Base-by-base conservation (phyloP, 2,329 filamentous ascomycete genomes). In the Fusarium kyushuense region DNA sequence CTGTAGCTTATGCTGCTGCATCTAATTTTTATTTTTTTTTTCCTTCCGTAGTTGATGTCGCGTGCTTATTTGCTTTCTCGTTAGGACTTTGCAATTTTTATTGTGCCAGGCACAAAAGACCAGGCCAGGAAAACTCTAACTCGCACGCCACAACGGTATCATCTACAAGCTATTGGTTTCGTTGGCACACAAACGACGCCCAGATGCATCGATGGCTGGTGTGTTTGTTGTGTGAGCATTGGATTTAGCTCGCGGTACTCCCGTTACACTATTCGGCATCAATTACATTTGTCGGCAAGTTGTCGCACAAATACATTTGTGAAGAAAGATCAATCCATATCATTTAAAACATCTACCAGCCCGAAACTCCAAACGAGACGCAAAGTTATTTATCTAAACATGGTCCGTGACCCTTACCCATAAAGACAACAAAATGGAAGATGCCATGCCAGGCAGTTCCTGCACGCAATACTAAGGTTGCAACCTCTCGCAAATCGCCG, bases 301-400 rank as follows among this genome's bases (percentile, higher is more conserved):
- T 5, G 11, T n/a, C 14, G 12, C 13, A n/a, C 3, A 35, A 1
- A 3, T 5, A n/a, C 2, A 2, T 3, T 36, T 16, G 25, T 21
- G n/a, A 25, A 54, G 14, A 52, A 30, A 43, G 30, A 43, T 35
- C 40, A 29, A 33, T 32, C 43, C 59, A 21, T 40, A 19, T 33
- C 32, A 35, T 65, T 33, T 40, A 29, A 25, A 45, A 46, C 14
- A 41, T 59, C 53, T 54, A 47, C 60, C 45, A 8, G 19, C 27
- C 33, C 13, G 25, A 53, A 65, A 64, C 60, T 42, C 61, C 61
- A 19, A 33, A 58, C 54, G 35, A 53, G 59, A 59, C 61, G 17
- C 61, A 64, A 64, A 51, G 46, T 27, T 59, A 36, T 62, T 42
- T 33, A 32, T 65, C 46, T 53, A 64, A 43, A 36, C 35, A 38